These are phyloP conservation scores for Drechslerella stenobrocha DNA, from an alignment of 2,329 filamentous ascomycete species.

Conservation along the genomic window DNA sequence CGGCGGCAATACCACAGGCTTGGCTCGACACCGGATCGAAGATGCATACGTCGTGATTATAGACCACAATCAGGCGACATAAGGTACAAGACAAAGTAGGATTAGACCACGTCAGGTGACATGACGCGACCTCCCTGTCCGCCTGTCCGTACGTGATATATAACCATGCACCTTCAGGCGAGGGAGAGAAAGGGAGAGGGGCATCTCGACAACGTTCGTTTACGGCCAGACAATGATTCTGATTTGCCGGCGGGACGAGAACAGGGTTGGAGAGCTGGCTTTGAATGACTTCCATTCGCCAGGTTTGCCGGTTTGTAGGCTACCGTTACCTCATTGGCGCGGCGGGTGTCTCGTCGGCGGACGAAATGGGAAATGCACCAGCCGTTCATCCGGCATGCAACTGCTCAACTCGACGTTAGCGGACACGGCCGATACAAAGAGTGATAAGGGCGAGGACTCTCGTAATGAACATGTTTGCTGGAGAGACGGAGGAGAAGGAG, in stretches of 20 bases:
- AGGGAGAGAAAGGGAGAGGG: no score
- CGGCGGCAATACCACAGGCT: not conserved
- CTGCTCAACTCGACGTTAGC: conserved; percentile 37
- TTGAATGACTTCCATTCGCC: conserved; percentile 25
- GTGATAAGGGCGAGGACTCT: conserved; percentile 18
- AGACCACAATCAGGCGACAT: not conserved
- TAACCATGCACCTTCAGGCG: no score
- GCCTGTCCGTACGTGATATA: no score
- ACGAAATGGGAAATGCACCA: conserved; percentile 38
- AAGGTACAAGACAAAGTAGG: not conserved
- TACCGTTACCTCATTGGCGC: conserved; percentile 39
- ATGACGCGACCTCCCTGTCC: no score
- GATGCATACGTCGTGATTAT: not conserved
- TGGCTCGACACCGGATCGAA: not conserved
- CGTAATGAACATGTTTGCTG: no score
- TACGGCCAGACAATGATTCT: no score
- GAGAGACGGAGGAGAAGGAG: no score
- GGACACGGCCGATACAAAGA: conserved; percentile 11
- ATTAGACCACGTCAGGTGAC: conserved; percentile 1
- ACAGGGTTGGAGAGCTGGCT: conserved; percentile 8
- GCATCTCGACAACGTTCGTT: no score
- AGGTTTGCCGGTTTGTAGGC: conserved; percentile 29
- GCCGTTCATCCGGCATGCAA: conserved; percentile 40
- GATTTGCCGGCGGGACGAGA: conserved; percentile 1
- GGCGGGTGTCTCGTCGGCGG: conserved; percentile 16